phyloP scores from a whole-genome alignment of 352 stramenopile genomes.

The Pythium sukuiense region DNA sequence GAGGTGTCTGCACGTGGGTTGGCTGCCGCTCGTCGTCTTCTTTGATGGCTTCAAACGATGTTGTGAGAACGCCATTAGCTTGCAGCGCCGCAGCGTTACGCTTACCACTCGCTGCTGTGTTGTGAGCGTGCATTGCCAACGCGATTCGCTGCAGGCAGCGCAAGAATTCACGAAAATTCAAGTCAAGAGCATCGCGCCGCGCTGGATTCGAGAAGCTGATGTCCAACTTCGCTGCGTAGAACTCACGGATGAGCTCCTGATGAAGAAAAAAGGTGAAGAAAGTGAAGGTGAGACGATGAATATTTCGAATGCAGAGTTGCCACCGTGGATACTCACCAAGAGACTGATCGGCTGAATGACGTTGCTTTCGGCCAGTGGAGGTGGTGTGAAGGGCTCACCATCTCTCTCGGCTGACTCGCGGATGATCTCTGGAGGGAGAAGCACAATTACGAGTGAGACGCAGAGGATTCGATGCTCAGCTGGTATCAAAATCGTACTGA shows the following conservation, averaged over 20 bases:
- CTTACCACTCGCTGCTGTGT: neutral
- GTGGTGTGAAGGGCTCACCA: slow-evolving; percentile 48
- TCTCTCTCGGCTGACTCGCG: slow-evolving; percentile 44
- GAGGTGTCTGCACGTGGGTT: slow-evolving; percentile 31
- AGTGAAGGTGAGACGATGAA: neutral
- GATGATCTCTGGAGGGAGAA: slow-evolving; percentile 41
- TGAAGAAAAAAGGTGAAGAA: neutral
- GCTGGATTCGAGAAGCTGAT: slow-evolving; percentile 55
- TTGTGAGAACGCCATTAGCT: slow-evolving; percentile 43
- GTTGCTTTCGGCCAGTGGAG: slow-evolving; percentile 29
- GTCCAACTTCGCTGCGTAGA: slow-evolving; percentile 73
- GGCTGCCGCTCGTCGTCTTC: slow-evolving; percentile 35
- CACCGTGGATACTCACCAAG: slow-evolving; percentile 16
- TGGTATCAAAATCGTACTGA: slow-evolving; percentile 42
- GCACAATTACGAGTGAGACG: neutral
- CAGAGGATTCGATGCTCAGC: neutral
- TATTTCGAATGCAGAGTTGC: neutral
- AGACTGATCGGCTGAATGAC: slow-evolving; percentile 58
- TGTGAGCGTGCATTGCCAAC: slow-evolving; percentile 61
- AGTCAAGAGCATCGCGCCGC: slow-evolving; percentile 48
- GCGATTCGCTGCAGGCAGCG: slow-evolving; percentile 66
- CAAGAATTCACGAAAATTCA: slow-evolving; percentile 76
- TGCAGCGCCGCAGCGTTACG: neutral
- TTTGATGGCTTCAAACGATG: slow-evolving; percentile 55
- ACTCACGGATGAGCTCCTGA: slow-evolving; percentile 65